Base-by-base conservation (phyloP, 768 basidiomycete species). In the Brasilioporus rufonigricans region DNA sequence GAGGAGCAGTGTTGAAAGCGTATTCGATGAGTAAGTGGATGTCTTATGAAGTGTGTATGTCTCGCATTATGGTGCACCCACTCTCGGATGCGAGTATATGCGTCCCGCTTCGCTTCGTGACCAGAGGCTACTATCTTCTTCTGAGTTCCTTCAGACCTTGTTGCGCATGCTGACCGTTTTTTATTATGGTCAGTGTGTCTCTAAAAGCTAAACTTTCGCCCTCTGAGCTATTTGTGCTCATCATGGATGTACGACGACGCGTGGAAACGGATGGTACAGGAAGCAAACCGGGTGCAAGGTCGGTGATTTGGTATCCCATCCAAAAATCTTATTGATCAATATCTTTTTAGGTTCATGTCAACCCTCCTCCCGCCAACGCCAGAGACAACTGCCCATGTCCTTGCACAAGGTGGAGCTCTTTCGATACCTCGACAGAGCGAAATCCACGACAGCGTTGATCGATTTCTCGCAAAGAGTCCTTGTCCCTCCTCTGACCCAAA, bases 121-220 rank as follows among this genome's bases (percentile, higher is more conserved):
- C n/a, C n/a, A n/a, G n/a, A n/a, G n/a, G n/a, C n/a, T n/a, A n/a
- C n/a, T n/a, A 31, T 32, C 29, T 33, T 3, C 27, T n/a, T 14
- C 24, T 5, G 38, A 19, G 33, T 23, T 4, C 21, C 29, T 12
- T 18, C 4, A 24, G 13, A 2, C 11, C 21, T 45, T 46, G 3
- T 46, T 40, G 5, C 29, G 4, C 33, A 12, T 49, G 14, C 65
- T 68, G 52, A 68, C n/a, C 38, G 1, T 29, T 13, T 48, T 47
- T 5, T 47, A 21, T 55, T 8, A 5, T 33, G 43, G 23, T 8
- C 60, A 95, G 93, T 2, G 86, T 96, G n/a, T 88, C 90, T 0
- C 72, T 96, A 16, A 95, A 95, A 70, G 77, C 79, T 3, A 87
- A 86, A 61, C 74, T 95, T n/a, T 78, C 83, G 1, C 69, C 80